Conservation (phyloP, 2,329 filamentous ascomycete genomes). For the Cladophialophora bantiana region DNA sequence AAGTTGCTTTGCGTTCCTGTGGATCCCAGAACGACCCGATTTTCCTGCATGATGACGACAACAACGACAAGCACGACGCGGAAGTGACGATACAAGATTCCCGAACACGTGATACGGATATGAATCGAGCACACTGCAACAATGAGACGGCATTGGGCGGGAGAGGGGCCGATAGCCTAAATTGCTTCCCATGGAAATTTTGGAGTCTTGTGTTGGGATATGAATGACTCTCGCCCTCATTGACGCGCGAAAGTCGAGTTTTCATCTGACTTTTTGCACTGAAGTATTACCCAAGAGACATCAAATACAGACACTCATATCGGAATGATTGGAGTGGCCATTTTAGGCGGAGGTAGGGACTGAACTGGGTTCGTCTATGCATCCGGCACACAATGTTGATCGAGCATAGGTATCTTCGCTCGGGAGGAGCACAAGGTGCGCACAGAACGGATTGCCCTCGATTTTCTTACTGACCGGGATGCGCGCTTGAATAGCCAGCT, state of each 20-base stretch:
- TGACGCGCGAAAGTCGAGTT: not conserved
- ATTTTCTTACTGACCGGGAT: not conserved
- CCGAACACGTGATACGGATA: conserved; percentile 6
- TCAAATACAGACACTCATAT: conserved; percentile 1
- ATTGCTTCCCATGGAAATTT: not conserved
- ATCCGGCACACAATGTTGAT: conserved; percentile 5
- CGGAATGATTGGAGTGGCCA: conserved; percentile 57
- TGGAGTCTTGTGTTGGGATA: not conserved
- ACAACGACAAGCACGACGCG: not conserved
- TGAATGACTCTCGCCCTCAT: not conserved
- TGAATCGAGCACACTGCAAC: not conserved
- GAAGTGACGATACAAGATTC: not conserved
- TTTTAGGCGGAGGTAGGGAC: conserved; percentile 59
- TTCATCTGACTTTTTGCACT: not conserved
- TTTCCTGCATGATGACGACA: conserved; percentile 5
- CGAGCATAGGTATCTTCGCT: conserved; percentile 60
- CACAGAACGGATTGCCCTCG: conserved; percentile 10
- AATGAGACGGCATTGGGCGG: not conserved
- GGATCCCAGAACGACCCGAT: not conserved
- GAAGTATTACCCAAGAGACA: not conserved
- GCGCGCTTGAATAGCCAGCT: conserved; percentile 52
- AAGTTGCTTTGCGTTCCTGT: not conserved
- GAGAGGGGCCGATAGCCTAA: conserved; percentile 1
- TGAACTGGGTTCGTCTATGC: conserved; percentile 4
- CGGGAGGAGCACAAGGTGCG: conserved; percentile 62